phyloP scores from a whole-genome alignment of 306 rosid genomes.

The Styphnolobium japonicum region DNA sequence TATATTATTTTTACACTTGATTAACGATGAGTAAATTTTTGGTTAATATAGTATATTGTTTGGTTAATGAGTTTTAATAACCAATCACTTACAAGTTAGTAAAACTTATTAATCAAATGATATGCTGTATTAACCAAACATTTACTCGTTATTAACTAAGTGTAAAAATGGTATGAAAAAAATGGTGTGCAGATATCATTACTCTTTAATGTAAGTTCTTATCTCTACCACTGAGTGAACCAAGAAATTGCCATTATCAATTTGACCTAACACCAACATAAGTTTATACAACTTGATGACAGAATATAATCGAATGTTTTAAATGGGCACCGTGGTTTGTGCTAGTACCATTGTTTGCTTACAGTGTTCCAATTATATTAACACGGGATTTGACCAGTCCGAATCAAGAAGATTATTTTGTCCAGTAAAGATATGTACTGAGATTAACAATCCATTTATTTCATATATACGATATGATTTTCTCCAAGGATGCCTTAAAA shows the following conservation, averaged over 20 bases:
- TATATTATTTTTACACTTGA: too few relatives aligned
- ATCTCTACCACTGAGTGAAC: neutral
- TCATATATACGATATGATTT: neutral
- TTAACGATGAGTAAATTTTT: too few relatives aligned
- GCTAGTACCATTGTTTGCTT: neutral
- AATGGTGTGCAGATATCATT: too few relatives aligned
- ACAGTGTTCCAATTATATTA: neutral
- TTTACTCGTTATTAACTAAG: too few relatives aligned
- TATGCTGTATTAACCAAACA: too few relatives aligned
- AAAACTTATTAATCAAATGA: too few relatives aligned
- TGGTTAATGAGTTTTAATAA: too few relatives aligned
- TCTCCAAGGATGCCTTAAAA: neutral
- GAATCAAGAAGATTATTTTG: neutral
- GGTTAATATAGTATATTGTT: too few relatives aligned
- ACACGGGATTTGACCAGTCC: neutral
- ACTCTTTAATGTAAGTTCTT: too few relatives aligned
- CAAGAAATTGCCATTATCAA: constrained; percentile 25
- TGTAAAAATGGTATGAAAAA: too few relatives aligned
- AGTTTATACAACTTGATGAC: neutral
- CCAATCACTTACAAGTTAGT: too few relatives aligned
- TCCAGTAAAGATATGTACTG: neutral
- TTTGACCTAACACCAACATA: constrained; percentile 17
- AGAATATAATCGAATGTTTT: constrained; percentile 1
- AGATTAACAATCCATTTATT: neutral
- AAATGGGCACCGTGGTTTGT: neutral